Evolutionary conservation across 2,329 filamentous ascomycete genomes (phyloP), one percentile per base, ranked within the genome.

Genomic region (Diplocarpon mali): DNA sequence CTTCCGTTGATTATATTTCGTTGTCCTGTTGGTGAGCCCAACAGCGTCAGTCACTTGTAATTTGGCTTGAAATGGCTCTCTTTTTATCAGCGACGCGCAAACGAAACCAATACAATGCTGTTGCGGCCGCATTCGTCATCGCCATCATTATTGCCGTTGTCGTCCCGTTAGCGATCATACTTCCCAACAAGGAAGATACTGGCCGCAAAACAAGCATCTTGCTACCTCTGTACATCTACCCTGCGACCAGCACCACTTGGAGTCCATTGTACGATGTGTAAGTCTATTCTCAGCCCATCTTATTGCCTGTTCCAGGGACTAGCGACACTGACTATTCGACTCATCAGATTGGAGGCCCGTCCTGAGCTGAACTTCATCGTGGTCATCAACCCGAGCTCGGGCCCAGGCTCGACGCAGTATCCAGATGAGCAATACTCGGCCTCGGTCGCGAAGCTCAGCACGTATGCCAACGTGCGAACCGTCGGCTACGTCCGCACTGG

Each of bases 401-500:
- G 57, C 5, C 66, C 66, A 0, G 65, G 65, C 2, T 40, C 46
- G 5, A 48, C 52, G 1, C 44, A 52, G 15, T 54, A 53, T 20
- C 65, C 64, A 0, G 59, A 61, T 38, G 46, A 51, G 1, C 53
- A 57, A 42, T 66, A 63, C 49, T 58, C 58, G 17, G 35, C 52
- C 5, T 58, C 51, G 1, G 50, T 67, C 16, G 45, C 53, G 8
- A 58, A 60, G 42, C 54, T 68, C 3, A 65, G 65, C 45, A 55
- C 48, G 12, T 64, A 62, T 39, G 9, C 55, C 20, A 67, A 68
- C 45, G 60, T 65, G n/a, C 51, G 56, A 0, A 55, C 62, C 2
- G 48, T 68, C 12, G 66, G 66, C 11, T 68, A 68, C 46, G 62
- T 68, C 28, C 56, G 55, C 4, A 66, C 64, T 2, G 39, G 45